Evolutionary conservation across 768 basidiomycete species (phyloP), one percentile per base, ranked within the genome.

Genomic region (Kwoniella sp.): DNA sequence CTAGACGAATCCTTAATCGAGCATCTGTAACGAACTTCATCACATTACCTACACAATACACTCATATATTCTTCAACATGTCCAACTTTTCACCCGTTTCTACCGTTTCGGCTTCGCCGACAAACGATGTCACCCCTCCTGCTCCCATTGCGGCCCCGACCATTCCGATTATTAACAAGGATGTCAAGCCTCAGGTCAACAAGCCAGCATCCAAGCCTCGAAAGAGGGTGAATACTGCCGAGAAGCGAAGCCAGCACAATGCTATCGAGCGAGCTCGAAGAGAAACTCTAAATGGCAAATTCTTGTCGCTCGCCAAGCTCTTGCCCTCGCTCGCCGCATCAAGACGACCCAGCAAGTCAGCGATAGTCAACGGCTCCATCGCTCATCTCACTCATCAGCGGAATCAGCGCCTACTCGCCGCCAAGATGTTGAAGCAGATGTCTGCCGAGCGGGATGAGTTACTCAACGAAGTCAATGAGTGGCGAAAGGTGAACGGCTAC

Each of bases 331-430:
- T 96, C 61, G 90, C 90, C 12, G 87, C 91, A 75, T 90, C 93
- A 80, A 89, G 93, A 69, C 88, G 95, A 30, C 96, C 96, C 0
- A 93, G 91, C 79, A 99, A 99, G 82, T 91, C 91, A 3, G 90
- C 91, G 66, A 97, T 98, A 81, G 94, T 99, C 81, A 96, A 96
- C 82, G 92, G 90, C 34, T 91, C 90, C 51, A 96, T 97, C 79
- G 88, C 92, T 1, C 90, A 82, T 60, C 64, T 83, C 23, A 75
- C 90, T 74, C 86, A 89, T 23, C 89, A 90, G 45, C 87, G 91
- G 55, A 86, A 91, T 48, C 90, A 92, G 76, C 88, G 91, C 55
- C 82, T 88, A 22, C 84, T 93, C 68, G 92, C 92, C 17, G 86
- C 91, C 9, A 86, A 89, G 67, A 90, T 94, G 78, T 85, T 96